phyloP scores from a whole-genome alignment of 352 stramenopile species.

The Globisporangium takayamanum region DNA sequence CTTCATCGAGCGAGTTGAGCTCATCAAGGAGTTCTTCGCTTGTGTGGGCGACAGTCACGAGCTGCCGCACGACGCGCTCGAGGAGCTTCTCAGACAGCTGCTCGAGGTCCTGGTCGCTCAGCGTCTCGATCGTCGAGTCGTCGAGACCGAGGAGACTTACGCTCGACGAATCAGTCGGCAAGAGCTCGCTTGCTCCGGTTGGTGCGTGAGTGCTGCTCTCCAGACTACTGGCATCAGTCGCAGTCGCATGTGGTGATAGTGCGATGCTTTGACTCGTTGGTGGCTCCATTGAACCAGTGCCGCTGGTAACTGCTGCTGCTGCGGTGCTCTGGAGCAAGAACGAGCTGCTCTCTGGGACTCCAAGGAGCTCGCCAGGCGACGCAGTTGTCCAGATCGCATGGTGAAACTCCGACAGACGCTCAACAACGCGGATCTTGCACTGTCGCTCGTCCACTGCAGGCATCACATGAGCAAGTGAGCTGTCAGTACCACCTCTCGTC shows the following conservation, averaged over 20 bases:
- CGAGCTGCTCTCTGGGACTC: not conserved
- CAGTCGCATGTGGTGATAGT: not conserved
- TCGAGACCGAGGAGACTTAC: conserved; percentile 23
- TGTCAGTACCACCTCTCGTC: not conserved
- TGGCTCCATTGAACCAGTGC: not conserved
- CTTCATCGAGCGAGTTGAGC: conserved; percentile 84
- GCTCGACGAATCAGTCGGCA: not conserved
- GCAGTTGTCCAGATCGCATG: conserved; percentile 63
- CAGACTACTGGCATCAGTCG: not conserved
- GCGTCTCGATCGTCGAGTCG: conserved; percentile 62
- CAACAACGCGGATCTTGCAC: conserved; percentile 85
- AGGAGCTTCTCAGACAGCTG: conserved; percentile 73
- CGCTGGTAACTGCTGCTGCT: not conserved
- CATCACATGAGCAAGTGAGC: conserved; percentile 5
- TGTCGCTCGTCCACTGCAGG: conserved; percentile 78
- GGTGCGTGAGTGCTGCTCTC: not conserved
- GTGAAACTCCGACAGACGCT: conserved; percentile 78
- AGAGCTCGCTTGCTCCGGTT: not conserved
- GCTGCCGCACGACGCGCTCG: conserved; percentile 76
- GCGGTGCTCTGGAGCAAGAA: not conserved
- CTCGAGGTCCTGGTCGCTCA: conserved; percentile 78
- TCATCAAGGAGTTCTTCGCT: conserved; percentile 80
- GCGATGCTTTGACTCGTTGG: not conserved
- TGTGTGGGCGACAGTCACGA: conserved; percentile 72
- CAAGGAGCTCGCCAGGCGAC: conserved; percentile 11